Base-by-base conservation (phyloP, 441 rosid genomes). In the Adansonia madagascariensis region DNA sequence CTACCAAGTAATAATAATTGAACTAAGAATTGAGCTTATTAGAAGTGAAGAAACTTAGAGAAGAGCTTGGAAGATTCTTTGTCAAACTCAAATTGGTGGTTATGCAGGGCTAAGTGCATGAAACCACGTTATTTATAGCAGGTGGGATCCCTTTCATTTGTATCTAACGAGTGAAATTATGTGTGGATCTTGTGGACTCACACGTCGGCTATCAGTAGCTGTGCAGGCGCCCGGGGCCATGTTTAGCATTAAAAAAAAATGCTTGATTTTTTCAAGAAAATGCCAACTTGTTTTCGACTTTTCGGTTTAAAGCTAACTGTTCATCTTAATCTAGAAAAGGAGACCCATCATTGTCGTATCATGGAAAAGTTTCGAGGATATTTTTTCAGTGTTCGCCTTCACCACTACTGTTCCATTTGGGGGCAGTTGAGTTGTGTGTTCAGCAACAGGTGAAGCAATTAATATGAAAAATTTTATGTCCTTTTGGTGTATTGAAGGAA, bases 171-270 rank as follows among this genome's bases (percentile, higher is more conserved):
- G 52, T 59, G 69, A 44, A 63, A 39, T 60, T 77, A 35, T 81
- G 84, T 84, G 88, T 82, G 93, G 89, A 81, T 82, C 50, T 39
- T 35, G 83, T 76, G 67, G 81, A 66, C 35, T 84, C 80, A 80
- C 82, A 53, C 50, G 88, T 89, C 84, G 61, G 71, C 74, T 77
- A 49, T 82, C 86, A 78, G 17, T 67, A 77, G 27, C 61, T 12
- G 6, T 69, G 10, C 27, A 55, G 3, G 41, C 41, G 41, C 41
- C 18, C 10, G 7, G 17, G 11, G 31, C 84, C 85, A 81, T 35
- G 70, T n/a, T 17, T 43, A 47, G 61, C n/a, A 49, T 31, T 71
- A 5, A 22, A 39, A 31, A 31, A 71, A 79, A 57, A 49, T 82
- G 79, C 83, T 74, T 68, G 84, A 80, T 69, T 80, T 85, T 85